phyloP scores from a whole-genome alignment of 345 rosid genomes.

The Gossypium turneri region DNA sequence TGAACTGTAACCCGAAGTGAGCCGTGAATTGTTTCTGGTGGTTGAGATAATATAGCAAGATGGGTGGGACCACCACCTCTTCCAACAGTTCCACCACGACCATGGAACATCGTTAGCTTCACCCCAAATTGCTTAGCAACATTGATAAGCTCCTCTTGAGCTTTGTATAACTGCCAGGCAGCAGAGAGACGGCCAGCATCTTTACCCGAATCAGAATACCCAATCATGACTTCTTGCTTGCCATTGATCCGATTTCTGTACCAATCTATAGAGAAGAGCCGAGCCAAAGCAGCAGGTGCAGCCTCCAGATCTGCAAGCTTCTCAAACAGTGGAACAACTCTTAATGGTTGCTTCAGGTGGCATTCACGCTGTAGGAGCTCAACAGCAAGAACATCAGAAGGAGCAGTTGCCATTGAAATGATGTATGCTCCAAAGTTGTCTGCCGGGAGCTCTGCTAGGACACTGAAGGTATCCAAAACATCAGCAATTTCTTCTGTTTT shows the following conservation, averaged over 20 bases:
- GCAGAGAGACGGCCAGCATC: conserved; percentile 97
- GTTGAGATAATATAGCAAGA: conserved; percentile 98
- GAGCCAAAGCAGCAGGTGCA: conserved; percentile 90
- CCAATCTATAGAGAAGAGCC: conserved; percentile 94
- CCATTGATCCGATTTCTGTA: conserved; percentile 84
- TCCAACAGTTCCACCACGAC: conserved; percentile 99
- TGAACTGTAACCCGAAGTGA: conserved; percentile 93
- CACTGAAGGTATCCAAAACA: conserved; percentile 81
- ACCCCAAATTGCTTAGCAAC: conserved; percentile 83
- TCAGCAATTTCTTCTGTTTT: conserved; percentile 91
- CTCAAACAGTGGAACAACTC: conserved; percentile 98
- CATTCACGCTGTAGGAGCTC: conserved; percentile 98
- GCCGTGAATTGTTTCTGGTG: conserved; percentile 96
- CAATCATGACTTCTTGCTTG: conserved; percentile 98
- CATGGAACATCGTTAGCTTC: conserved; percentile 98
- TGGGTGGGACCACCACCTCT: conserved; percentile 99
- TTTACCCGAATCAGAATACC: conserved; percentile 97
- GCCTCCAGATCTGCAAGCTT: conserved; percentile 96
- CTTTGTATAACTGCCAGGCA: conserved; percentile 96
- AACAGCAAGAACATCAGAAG: conserved; percentile 94
- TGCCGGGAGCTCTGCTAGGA: conserved; percentile 79
- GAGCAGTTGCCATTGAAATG: conserved; percentile 96
- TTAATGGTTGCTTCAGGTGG: conserved; percentile 75
- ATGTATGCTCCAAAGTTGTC: conserved; percentile 94
- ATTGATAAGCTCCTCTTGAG: conserved; percentile 94